Conservation (phyloP, 1,139 yeast genomes). For the Candida pseudocylindracea region DNA sequence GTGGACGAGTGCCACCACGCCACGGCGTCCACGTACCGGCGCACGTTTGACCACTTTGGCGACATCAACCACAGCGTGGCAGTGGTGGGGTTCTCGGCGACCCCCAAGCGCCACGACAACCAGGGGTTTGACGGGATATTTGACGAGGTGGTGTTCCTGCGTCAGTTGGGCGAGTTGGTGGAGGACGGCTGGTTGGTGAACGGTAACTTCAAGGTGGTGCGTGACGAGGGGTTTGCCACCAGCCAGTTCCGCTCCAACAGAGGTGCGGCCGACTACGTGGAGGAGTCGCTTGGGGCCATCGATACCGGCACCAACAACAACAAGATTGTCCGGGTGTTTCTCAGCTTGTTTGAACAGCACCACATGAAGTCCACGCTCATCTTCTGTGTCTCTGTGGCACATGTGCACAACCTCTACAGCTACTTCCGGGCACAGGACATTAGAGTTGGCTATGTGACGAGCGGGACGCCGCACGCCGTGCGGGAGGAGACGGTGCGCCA, state of each 20-base stretch:
- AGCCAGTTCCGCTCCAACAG: constrained; percentile 3
- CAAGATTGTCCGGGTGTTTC: constrained; percentile 36
- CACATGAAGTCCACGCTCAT: constrained; percentile 40
- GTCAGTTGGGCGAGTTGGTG: constrained; percentile 47
- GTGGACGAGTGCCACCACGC: constrained; percentile 94
- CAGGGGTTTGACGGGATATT: constrained; percentile 33
- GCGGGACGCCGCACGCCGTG: constrained; percentile 30
- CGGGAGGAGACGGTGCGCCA: constrained; percentile 30
- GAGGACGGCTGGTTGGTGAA: constrained; percentile 8
- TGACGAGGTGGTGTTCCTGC: constrained; percentile 57
- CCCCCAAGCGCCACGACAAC: constrained; percentile 47
- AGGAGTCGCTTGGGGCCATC: constrained; percentile 29
- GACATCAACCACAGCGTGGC: constrained; percentile 18
- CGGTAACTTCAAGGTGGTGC: constrained; percentile 24
- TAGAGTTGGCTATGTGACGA: constrained; percentile 26
- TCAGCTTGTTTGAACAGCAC: constrained; percentile 14
- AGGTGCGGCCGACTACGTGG: constrained; percentile 27
- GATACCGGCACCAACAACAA: constrained; percentile 31
- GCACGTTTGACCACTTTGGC: constrained; percentile 33
- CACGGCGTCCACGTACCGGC: constrained; percentile 44
- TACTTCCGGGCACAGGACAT: constrained; percentile 41
- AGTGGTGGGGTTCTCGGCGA: constrained; percentile 78
- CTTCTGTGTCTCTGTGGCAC: constrained; percentile 58
- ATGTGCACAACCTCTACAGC: constrained; percentile 27
- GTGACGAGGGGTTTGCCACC: constrained; percentile 44